These are phyloP conservation scores for Draba incana DNA, from an alignment of 345 rosid species.

Conservation along the genomic window DNA sequence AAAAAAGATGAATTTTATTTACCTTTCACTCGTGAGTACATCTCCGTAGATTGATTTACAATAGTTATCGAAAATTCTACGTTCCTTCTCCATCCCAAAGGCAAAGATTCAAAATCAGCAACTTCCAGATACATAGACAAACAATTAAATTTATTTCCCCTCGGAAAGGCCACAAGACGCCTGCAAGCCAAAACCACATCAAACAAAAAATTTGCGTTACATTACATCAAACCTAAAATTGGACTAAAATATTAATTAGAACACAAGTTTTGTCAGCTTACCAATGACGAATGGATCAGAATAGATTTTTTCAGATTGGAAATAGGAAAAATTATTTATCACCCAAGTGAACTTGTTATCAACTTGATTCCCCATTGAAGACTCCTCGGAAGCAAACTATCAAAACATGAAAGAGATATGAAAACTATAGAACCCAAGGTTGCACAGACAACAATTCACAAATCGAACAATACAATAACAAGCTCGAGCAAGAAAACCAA, in stretches of 20 bases:
- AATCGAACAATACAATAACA: too few relatives aligned
- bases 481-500: too few relatives aligned
- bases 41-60: conserved; percentile 54
- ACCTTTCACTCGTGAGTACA: conserved; percentile 39
- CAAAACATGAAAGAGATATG: too few relatives aligned
- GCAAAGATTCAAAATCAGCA: conserved; percentile 58
- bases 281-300: conserved; percentile 15
- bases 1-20: background rate
- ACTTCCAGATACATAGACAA: conserved; percentile 75
- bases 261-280: background rate
- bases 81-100: conserved; percentile 78
- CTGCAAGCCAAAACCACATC: conserved; percentile 35
- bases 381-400: too few relatives aligned
- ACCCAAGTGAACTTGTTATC: conserved; percentile 23
- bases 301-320: background rate
- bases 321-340: background rate
- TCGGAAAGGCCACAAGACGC: conserved; percentile 71
- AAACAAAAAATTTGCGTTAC: too few relatives aligned
- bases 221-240: background rate
- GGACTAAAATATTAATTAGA: background rate
- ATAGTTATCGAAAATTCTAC: conserved; percentile 65
- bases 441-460: too few relatives aligned
- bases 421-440: too few relatives aligned
- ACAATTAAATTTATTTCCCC: conserved; percentile 49
- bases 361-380: conserved; percentile 15